A percentile compares a stretch with the other conserved stretches of the same genome.
phyloP scores from a whole-genome alignment of 768 basidiomycete species.

The Steccherinum ochraceum region DNA sequence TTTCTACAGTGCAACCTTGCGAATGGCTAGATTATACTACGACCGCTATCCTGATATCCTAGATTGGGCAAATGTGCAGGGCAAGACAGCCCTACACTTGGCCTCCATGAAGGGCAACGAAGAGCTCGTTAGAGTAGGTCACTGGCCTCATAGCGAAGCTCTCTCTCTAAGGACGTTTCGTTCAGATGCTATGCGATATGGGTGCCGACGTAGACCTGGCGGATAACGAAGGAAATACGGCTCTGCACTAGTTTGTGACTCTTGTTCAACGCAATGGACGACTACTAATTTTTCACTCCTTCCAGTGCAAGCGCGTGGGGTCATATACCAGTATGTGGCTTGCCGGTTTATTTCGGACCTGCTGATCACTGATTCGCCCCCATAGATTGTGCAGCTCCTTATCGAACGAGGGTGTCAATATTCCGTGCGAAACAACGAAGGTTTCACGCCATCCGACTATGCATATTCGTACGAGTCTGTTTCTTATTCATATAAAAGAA shows the following conservation, averaged over 20 bases:
- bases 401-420: slow-evolving; percentile 88
- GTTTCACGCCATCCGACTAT: slow-evolving; percentile 90
- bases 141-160: slow-evolving; percentile 5
- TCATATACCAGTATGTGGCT: slow-evolving; percentile 59
- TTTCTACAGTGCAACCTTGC: slow-evolving; percentile 63
- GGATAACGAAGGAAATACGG: slow-evolving; percentile 88
- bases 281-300: slow-evolving; percentile 6
- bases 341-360: slow-evolving; percentile 3
- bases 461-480: slow-evolving; percentile 76
- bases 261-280: background rate
- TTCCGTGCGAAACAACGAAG: slow-evolving; percentile 79
- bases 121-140: slow-evolving; percentile 74
- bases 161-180: slow-evolving; percentile 11
- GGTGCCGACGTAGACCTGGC: slow-evolving; percentile 87
- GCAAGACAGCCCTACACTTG: slow-evolving; percentile 86
- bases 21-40: slow-evolving; percentile 84
- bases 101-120: slow-evolving; percentile 87
- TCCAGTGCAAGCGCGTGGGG: slow-evolving; percentile 83
- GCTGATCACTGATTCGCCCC: slow-evolving; percentile 16
- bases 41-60: slow-evolving; percentile 83
- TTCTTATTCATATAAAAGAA: too few species aligned
- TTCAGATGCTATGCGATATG: slow-evolving; percentile 84
- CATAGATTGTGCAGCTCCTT: slow-evolving; percentile 73
- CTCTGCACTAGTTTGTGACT: slow-evolving; percentile 85
- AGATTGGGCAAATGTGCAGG: slow-evolving; percentile 89